Base-by-base conservation (phyloP, 2,329 filamentous ascomycete genomes). In the Botrytis squamosa region DNA sequence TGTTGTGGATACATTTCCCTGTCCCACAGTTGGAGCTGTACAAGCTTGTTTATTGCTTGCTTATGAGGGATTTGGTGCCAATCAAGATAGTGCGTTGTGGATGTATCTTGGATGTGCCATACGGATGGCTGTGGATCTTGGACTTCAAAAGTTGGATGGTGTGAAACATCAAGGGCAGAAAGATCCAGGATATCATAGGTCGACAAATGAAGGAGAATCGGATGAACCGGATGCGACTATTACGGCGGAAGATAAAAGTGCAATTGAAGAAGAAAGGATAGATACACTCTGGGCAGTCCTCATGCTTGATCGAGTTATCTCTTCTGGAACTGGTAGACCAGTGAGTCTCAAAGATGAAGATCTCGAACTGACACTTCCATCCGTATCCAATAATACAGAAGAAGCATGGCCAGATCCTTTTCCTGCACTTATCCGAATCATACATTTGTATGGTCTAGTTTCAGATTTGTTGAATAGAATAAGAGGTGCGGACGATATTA, bases 211-310 rank as follows among this genome's bases (percentile, higher is more conserved):
- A 75, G 76, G 83, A 69, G 83, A 84, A 22, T 83, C 85, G 6
- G 79, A 84, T 52, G 83, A 86, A 75, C 73, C 78, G 55, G 75
- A 81, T 72, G 75, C 78, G 22, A 38, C 77, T 64, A 81, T 52
- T 77, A 82, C 82, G 75, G 87, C 81, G 73, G 84, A 82, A 1
- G 90, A 91, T 88, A 71, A 71, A 81, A 87, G 84, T 76, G 91
- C 88, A 78, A 88, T 93, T 5, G 93, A 97, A 78, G 90, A 94
- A 76, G 94, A 97, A 80, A 89, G 93, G 25, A 90, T 94, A 62
- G 93, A 97, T 78, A 95, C 94, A 0, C 94, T 97, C 77, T 97
- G 94, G 94, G 91, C 93, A 6, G 92, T 97, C 18, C 97, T 97
- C 81, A 91, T 97, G 76, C 87, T 97, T 1, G 94, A 97, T 79